A percentile compares a stretch with the other conserved stretches of the same genome.
phyloP scores from a whole-genome alignment of 371 early-diverging fungal genomes.

The Homolaphlyctis polyrhiza region DNA sequence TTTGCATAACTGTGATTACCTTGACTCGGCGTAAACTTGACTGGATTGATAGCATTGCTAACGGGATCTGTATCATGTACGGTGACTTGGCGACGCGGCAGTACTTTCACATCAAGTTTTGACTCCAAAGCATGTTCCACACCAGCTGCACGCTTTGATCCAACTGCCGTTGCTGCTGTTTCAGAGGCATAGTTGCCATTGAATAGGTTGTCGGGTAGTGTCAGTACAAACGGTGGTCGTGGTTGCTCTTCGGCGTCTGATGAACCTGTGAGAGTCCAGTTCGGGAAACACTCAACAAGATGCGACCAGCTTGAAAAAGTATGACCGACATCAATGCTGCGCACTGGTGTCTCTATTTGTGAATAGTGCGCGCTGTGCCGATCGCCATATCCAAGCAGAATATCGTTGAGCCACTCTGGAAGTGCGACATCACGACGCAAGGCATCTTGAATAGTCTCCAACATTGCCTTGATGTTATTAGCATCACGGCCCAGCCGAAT shows the following conservation, averaged over 20 bases:
- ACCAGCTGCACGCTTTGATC: too few species aligned
- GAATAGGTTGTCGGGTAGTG: slow-evolving; percentile 29
- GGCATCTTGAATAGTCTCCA: slow-evolving; percentile 83
- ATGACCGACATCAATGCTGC: slow-evolving; percentile 69
- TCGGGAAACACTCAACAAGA: slow-evolving; percentile 63
- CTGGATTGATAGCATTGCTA: too few species aligned
- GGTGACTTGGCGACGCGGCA: too few species aligned
- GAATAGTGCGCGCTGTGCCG: slow-evolving; percentile 69
- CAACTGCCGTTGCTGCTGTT: too few species aligned
- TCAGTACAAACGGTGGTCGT: slow-evolving; percentile 61
- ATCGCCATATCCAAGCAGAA: slow-evolving; percentile 92
- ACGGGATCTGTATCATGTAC: too few species aligned
- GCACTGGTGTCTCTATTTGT: slow-evolving; percentile 45
- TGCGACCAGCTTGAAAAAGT: slow-evolving; percentile 84
- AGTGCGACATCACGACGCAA: slow-evolving; percentile 71
- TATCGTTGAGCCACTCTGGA: slow-evolving; percentile 86
- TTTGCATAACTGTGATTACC: too few species aligned
- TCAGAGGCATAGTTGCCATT: too few species aligned
- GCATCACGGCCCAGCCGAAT: slow-evolving; percentile 66
- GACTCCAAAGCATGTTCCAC: too few species aligned
- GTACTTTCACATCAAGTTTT: too few species aligned
- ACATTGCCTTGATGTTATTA: slow-evolving; percentile 87
- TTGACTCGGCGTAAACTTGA: slow-evolving; percentile 84
- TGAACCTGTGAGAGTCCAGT: background rate
- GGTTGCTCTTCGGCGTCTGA: slow-evolving; percentile 14